Conservation (phyloP, 441 rosid genomes). For the Arabidopsis hybrid region DNA sequence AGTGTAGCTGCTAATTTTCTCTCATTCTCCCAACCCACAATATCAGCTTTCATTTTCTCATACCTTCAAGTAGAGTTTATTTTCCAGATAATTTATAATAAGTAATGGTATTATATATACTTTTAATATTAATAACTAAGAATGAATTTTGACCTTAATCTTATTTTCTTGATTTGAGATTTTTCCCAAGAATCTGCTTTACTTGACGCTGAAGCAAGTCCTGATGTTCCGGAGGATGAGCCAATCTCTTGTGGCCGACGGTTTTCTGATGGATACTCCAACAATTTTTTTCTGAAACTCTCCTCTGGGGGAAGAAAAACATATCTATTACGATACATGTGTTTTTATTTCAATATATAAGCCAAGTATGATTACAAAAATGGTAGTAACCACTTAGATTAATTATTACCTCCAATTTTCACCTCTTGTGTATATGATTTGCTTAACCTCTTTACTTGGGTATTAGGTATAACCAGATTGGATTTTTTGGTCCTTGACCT, state of each 20-base stretch:
- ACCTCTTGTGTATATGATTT: constrained; percentile 46
- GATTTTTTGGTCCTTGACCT: constrained; percentile 39
- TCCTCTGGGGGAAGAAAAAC: not conserved
- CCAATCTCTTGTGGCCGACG: constrained; percentile 26
- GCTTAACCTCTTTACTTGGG: constrained; percentile 28
- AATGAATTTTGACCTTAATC: constrained; percentile 49
- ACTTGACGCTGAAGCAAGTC: constrained; percentile 34
- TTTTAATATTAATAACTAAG: not conserved
- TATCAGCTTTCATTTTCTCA: constrained; percentile 63
- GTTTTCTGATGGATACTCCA: constrained; percentile 12
- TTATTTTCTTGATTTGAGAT: constrained; percentile 56
- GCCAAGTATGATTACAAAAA: not conserved
- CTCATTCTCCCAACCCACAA: constrained; percentile 73
- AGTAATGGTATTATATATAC: not conserved
- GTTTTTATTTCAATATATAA: not conserved
- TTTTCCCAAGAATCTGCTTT: constrained; percentile 79
- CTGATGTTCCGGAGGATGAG: constrained; percentile 43
- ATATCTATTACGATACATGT: not conserved
- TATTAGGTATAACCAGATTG: constrained; percentile 20
- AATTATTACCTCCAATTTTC: constrained; percentile 45
- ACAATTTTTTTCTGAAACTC: constrained; percentile 9
- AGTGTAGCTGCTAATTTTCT: constrained; percentile 64
- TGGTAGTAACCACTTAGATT: not conserved
- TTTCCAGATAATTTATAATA: not conserved
- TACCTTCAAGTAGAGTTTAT: constrained; percentile 51